phyloP scores from a whole-genome alignment of 1,284 basidiomycete species.

The Papiliotrema terrestris region DNA sequence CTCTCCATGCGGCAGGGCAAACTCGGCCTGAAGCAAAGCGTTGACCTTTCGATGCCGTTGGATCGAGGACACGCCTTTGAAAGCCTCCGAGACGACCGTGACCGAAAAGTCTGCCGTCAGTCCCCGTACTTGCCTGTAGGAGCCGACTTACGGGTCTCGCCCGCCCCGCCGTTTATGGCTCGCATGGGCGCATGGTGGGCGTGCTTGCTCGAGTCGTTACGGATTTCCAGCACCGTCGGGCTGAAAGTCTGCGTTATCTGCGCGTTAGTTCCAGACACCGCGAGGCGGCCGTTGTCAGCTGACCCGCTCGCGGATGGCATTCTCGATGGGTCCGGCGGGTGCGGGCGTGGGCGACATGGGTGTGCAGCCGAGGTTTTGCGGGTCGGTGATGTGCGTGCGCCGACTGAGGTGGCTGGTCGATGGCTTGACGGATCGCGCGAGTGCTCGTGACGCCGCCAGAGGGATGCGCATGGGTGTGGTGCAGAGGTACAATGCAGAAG shows the following conservation, averaged over 20 bases:
- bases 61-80: slow-evolving; percentile 43
- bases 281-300: neutral
- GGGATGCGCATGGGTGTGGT: no score
- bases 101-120: slow-evolving; percentile 46
- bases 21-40: slow-evolving; percentile 46
- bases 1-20: slow-evolving; percentile 29
- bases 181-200: slow-evolving; percentile 47
- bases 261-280: neutral
- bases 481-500: no score
- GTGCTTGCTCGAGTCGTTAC: slow-evolving; percentile 49
- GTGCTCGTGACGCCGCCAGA: no score
- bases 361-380: neutral
- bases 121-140: neutral
- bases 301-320: neutral
- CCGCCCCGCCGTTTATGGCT: slow-evolving; percentile 43
- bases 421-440: no score
- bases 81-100: slow-evolving; percentile 42
- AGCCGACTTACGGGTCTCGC: slow-evolving; percentile 47
- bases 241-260: slow-evolving; percentile 19
- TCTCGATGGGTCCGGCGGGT: neutral
- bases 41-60: slow-evolving; percentile 50
- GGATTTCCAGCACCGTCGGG: slow-evolving; percentile 42
- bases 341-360: neutral
- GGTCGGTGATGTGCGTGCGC: neutral
- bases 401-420: no score